Conservation (phyloP, 1,284 basidiomycete species). For the Paramarasmius palmivorus region DNA sequence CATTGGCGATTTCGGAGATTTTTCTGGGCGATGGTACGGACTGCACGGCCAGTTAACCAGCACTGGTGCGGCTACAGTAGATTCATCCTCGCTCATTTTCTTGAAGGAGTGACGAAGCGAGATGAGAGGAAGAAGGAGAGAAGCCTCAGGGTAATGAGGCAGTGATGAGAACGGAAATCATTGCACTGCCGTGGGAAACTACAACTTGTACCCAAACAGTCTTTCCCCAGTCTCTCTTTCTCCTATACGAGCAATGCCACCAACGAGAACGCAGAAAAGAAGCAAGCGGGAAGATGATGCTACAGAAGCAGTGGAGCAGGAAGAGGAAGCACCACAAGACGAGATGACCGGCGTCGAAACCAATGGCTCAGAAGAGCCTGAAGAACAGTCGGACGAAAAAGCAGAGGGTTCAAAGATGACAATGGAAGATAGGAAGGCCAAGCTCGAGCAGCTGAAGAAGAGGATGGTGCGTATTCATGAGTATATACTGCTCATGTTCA, state of each 20-base stretch:
- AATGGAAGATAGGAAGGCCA: slow-evolving; percentile 76
- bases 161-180: too few relatives aligned
- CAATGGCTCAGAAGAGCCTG: not conserved
- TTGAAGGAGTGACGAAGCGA: too few relatives aligned
- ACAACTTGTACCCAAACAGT: not conserved
- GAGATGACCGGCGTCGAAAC: slow-evolving; percentile 13
- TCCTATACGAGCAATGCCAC: slow-evolving; percentile 13
- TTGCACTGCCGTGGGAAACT: not conserved
- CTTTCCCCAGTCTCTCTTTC: not conserved
- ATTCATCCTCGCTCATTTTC: not conserved
- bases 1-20: not conserved
- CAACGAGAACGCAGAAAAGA: slow-evolving; percentile 18
- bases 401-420: slow-evolving; percentile 35
- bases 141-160: too few relatives aligned
- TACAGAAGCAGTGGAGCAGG: slow-evolving; percentile 7
- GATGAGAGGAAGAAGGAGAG: too few relatives aligned
- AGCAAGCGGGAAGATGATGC: slow-evolving; percentile 7
- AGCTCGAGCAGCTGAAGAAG: slow-evolving; percentile 72
- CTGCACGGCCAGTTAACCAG: not conserved
- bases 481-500: slow-evolving; percentile 1
- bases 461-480: slow-evolving; percentile 63
- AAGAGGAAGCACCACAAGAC: slow-evolving; percentile 17
- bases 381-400: slow-evolving; percentile 1
- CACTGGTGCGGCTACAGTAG: not conserved
- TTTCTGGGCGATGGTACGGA: not conserved